phyloP scores from a whole-genome alignment of 75 land plant genomes.

The Picea sitchensis region DNA sequence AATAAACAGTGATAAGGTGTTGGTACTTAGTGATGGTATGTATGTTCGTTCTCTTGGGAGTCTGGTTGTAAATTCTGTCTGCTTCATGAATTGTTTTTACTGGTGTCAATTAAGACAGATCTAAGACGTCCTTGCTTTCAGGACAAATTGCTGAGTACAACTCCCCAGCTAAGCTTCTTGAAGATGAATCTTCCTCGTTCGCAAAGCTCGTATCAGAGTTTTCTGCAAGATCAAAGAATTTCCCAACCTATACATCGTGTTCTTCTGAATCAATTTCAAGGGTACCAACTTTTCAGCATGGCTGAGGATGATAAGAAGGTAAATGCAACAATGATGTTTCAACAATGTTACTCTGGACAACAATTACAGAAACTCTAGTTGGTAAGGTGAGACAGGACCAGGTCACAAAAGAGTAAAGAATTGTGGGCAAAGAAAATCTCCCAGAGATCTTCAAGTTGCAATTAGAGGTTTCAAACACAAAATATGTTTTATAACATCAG shows the following conservation, averaged over 20 bases:
- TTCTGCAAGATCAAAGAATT: constrained; percentile 16
- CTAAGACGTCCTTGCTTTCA: constrained; percentile 7
- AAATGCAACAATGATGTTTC: background rate
- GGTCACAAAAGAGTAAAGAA: background rate
- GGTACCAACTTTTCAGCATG: background rate
- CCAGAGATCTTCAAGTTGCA: no score
- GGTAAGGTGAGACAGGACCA: background rate
- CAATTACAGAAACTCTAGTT: background rate
- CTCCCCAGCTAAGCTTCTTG: constrained; percentile 30
- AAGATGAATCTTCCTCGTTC: constrained; percentile 38
- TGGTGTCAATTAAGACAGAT: background rate
- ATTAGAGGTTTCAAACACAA: no score
- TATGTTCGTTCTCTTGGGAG: background rate
- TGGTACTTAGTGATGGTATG: constrained; percentile 50
- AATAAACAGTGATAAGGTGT: constrained; percentile 42
- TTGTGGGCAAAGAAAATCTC: no score
- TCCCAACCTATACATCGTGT: background rate
- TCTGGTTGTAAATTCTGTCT: no score
- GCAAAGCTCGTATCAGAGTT: constrained; percentile 50
- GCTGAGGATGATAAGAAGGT: background rate
- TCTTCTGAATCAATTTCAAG: background rate
- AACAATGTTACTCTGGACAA: background rate
- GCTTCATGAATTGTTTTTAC: background rate
- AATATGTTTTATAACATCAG: no score
- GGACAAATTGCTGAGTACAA: constrained; percentile 40